Evolutionary conservation across 371 early-diverging fungal genomes (phyloP).

Genomic region (Capillidium rhysosporum): DNA sequence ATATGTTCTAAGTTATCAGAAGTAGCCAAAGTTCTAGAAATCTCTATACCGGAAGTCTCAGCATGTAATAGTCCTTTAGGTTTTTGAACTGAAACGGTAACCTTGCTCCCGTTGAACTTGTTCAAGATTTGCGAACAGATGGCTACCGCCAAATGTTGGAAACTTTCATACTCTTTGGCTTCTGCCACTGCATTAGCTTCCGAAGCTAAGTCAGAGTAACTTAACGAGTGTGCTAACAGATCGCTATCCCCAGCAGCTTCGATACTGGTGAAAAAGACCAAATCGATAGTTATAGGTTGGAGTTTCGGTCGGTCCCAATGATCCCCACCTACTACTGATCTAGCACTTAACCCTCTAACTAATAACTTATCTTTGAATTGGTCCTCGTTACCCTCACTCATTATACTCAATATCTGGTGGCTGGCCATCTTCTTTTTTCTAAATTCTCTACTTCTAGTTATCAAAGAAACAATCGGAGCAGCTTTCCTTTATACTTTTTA

Average conservation of each 20-base stretch:
- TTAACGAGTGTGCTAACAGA: slow-evolving; percentile 52
- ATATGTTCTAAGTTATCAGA: slow-evolving; percentile 9
- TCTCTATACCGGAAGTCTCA: slow-evolving; percentile 65
- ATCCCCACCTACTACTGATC: slow-evolving; percentile 78
- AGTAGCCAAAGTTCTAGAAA: slow-evolving; percentile 37
- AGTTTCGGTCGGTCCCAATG: slow-evolving; percentile 76
- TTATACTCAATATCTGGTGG: too few relatives aligned
- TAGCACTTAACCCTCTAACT: slow-evolving; percentile 58
- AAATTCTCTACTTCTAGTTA: too few relatives aligned
- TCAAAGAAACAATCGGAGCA: too few relatives aligned
- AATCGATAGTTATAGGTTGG: slow-evolving; percentile 67
- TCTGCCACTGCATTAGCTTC: slow-evolving; percentile 56
- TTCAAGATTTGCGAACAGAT: slow-evolving; percentile 34
- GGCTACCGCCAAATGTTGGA: slow-evolving; percentile 51
- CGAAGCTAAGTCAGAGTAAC: slow-evolving; percentile 66
- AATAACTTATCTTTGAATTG: slow-evolving; percentile 43
- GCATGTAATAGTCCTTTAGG: slow-evolving; percentile 80
- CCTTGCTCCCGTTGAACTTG: slow-evolving; percentile 30
- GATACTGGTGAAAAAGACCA: slow-evolving; percentile 52
- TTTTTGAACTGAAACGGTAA: slow-evolving; percentile 63
- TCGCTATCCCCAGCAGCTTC: slow-evolving; percentile 55
- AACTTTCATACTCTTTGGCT: slow-evolving; percentile 35
- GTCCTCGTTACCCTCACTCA: not conserved
- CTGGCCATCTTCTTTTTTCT: too few relatives aligned
- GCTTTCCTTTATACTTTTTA: too few relatives aligned